Percentiles rank a stretch among this genome's conserved stretches.
Evolutionary conservation across 805 yeast species (phyloP).

Genomic region (Ogataea chonburiensis): DNA sequence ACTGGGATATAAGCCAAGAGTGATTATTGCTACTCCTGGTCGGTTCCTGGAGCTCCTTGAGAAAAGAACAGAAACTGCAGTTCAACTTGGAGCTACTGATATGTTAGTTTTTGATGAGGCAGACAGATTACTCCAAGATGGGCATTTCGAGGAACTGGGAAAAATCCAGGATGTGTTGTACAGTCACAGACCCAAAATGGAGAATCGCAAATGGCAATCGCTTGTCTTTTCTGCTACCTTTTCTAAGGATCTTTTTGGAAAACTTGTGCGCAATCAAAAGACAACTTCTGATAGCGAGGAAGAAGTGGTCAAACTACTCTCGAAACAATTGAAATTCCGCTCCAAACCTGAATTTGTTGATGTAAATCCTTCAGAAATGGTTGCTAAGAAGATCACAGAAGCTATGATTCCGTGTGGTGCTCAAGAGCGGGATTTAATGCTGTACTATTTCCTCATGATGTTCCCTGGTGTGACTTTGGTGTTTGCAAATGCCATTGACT

Average conservation of each 20-base stretch:
- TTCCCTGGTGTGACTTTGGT: conserved; percentile 89
- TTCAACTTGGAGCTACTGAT: conserved; percentile 45
- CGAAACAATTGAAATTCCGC: conserved; percentile 68
- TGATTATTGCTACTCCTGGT: conserved; percentile 95
- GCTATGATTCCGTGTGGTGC: conserved; percentile 90
- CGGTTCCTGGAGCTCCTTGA: conserved; percentile 81
- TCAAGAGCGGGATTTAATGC: conserved; percentile 82
- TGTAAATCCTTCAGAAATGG: conserved; percentile 80
- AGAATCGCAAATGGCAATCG: conserved; percentile 63
- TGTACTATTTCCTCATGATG: conserved; percentile 81
- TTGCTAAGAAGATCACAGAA: conserved; percentile 74
- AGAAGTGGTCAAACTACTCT: conserved; percentile 63
- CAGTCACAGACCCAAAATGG: conserved; percentile 45
- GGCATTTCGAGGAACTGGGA: conserved; percentile 92
- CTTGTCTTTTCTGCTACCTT: conserved; percentile 95
- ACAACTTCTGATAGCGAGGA: conserved; percentile 40
- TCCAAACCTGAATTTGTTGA: conserved; percentile 71
- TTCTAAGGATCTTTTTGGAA: conserved; percentile 75
- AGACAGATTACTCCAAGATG: conserved; percentile 90
- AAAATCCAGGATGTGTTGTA: conserved; percentile 67
- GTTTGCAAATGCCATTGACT: conserved; percentile 93
- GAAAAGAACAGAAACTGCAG: conserved; percentile 48
- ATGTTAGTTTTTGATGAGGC: conserved; percentile 87
- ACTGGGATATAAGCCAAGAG: conserved; percentile 68
- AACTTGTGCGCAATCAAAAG: conserved; percentile 49